Evolutionary conservation across 2,329 filamentous ascomycete species (phyloP).

Genomic region (Calonectria pauciramosa): DNA sequence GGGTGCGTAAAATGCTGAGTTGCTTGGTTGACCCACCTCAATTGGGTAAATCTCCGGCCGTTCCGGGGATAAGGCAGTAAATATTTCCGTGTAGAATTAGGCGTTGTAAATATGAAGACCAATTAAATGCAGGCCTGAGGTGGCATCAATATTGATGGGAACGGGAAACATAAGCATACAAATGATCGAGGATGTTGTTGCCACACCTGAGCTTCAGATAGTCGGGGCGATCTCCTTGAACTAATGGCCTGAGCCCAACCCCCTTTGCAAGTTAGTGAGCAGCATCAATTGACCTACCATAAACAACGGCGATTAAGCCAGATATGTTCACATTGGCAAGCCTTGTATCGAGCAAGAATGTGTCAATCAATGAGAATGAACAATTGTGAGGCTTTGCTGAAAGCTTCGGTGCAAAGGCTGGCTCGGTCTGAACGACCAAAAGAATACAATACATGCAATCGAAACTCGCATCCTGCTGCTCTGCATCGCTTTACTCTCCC

Average conservation of each 20-base stretch:
- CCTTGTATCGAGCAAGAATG: not conserved
- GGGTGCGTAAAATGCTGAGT: not conserved
- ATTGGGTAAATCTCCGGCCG: not conserved
- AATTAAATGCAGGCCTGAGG: not conserved
- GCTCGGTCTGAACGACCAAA: not conserved
- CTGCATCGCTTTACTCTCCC: constrained; percentile 22
- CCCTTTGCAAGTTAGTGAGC: too few relatives aligned
- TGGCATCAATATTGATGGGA: not conserved
- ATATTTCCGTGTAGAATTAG: not conserved
- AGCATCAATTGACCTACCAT: not conserved
- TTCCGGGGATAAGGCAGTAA: not conserved
- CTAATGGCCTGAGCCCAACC: too few relatives aligned
- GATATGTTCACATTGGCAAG: not conserved
- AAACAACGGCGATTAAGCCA: not conserved
- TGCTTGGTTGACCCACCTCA: not conserved
- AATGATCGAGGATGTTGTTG: not conserved
- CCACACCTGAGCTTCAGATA: not conserved
- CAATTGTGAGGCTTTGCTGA: not conserved
- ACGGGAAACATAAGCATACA: not conserved
- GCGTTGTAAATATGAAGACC: not conserved
- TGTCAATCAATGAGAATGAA: not conserved
- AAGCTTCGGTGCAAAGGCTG: not conserved
- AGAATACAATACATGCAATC: not conserved
- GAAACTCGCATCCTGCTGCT: not conserved
- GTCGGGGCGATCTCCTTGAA: too few relatives aligned